Conservation (phyloP, 1,284 basidiomycete genomes). For the Moniliophthora roreri region DNA sequence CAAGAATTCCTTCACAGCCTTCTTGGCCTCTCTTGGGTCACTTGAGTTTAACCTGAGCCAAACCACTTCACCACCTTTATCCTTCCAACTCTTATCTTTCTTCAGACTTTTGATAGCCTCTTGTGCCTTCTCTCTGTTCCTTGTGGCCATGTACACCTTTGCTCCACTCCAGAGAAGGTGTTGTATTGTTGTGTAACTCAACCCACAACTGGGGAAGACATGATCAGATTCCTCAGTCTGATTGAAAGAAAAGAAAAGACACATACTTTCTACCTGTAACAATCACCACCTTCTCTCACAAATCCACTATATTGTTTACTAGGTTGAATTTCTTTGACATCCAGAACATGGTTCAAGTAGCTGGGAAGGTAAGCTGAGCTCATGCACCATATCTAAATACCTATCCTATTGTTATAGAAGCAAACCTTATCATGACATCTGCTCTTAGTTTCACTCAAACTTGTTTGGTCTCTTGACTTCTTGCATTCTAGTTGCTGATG, state of each 20-base stretch:
- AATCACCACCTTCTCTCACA: constrained; percentile 36
- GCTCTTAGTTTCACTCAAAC: no score
- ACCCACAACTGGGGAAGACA: constrained; percentile 32
- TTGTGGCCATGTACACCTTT: constrained; percentile 46
- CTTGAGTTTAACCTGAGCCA: constrained; percentile 48
- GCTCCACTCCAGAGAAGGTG: constrained; percentile 43
- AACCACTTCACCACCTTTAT: constrained; percentile 38
- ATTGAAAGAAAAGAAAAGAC: neutral
- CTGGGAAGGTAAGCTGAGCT: no score
- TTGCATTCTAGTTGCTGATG: no score
- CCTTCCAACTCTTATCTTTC: constrained; percentile 30
- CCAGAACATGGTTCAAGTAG: no score
- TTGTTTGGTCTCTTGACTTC: no score
- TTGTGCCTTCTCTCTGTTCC: constrained; percentile 36
- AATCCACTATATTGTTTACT: constrained; percentile 22
- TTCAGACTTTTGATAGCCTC: constrained; percentile 38
- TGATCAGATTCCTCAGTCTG: neutral
- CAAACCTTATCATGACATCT: no score
- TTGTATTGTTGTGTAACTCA: constrained; percentile 45
- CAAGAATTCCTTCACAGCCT: constrained; percentile 38
- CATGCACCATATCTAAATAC: no score
- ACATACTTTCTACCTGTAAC: constrained; percentile 47
- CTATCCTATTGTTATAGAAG: no score
- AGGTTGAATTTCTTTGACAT: constrained; percentile 21
- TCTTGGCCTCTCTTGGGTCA: constrained; percentile 40